Evolutionary conservation across 306 rosid genomes (phyloP).

Genomic region (Cyamopsis tetragonoloba): DNA sequence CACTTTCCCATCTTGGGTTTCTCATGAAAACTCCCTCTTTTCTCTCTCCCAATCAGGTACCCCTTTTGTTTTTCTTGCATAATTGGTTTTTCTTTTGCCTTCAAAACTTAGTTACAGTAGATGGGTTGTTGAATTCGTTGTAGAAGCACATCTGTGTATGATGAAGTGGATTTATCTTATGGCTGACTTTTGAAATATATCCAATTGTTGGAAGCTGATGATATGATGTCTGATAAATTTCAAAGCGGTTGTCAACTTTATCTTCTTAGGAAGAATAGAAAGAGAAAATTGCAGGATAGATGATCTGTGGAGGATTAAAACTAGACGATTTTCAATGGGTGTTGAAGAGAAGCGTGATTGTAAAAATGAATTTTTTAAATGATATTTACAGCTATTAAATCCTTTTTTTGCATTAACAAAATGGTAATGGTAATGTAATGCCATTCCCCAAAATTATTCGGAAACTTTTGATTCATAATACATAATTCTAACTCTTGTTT

Average conservation of each 20-base stretch:
- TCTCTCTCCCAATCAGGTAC: slow-evolving; percentile 64
- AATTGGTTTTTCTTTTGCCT: neutral
- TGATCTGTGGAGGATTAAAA: neutral
- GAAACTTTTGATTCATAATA: neutral
- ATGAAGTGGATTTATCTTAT: slow-evolving; percentile 8
- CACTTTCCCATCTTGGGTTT: slow-evolving; percentile 38
- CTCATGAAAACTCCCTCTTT: slow-evolving; percentile 38
- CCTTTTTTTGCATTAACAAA: neutral
- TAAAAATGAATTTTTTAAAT: neutral
- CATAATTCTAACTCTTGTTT: neutral
- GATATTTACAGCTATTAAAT: neutral
- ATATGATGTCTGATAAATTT: slow-evolving; percentile 19
- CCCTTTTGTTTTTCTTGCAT: neutral
- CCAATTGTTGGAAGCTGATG: slow-evolving; percentile 7
- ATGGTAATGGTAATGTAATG: slow-evolving; percentile 1
- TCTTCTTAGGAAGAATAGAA: neutral
- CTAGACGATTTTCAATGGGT: neutral
- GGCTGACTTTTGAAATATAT: neutral
- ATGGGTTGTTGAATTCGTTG: slow-evolving; percentile 21
- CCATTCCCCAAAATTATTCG: neutral
- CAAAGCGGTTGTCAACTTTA: neutral
- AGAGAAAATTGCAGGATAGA: neutral
- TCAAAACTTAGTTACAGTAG: neutral
- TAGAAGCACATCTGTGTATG: neutral
- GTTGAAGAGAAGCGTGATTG: slow-evolving; percentile 5